Evolutionary conservation across 805 yeast species (phyloP).

Genomic region (Starmerella etchellsii): DNA sequence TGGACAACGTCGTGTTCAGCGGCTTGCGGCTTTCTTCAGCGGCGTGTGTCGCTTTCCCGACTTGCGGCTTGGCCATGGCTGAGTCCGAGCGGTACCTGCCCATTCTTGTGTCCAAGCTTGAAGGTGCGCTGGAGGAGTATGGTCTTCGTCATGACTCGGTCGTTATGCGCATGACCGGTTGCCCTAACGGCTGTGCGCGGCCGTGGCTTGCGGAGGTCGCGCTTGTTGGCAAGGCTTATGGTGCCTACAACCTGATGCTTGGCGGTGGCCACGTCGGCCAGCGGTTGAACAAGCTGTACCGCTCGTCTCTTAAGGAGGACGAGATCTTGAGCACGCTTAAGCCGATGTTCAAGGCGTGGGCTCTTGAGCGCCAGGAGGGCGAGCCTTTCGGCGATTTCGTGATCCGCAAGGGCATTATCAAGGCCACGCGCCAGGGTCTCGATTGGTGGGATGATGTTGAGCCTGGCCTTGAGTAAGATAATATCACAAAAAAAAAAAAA

Average conservation of each 20-base stretch:
- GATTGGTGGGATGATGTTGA: constrained; percentile 83
- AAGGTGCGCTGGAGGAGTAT: constrained; percentile 74
- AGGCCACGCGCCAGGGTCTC: constrained; percentile 80
- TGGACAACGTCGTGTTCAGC: constrained; percentile 72
- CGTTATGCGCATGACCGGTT: constrained; percentile 97
- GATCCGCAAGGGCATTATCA: constrained; percentile 74
- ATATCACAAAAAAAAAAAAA: not conserved
- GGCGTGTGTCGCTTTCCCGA: constrained; percentile 96
- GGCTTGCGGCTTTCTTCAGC: constrained; percentile 82
- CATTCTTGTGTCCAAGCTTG: constrained; percentile 64
- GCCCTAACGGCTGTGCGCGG: constrained; percentile 97
- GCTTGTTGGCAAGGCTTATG: constrained; percentile 85
- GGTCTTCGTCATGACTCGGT: constrained; percentile 90
- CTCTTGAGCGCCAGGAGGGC: constrained; percentile 75
- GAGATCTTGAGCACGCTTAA: constrained; percentile 65
- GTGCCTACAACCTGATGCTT: constrained; percentile 82
- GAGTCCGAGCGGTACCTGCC: constrained; percentile 92
- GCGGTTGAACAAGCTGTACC: constrained; percentile 77
- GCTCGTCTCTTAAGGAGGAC: constrained; percentile 79
- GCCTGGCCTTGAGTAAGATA: constrained; percentile 21
- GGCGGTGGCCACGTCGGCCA: constrained; percentile 96
- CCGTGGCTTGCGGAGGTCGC: constrained; percentile 98
- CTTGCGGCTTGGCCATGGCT: constrained; percentile 98
- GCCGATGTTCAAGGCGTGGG: constrained; percentile 89
- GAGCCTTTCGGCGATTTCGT: constrained; percentile 94